phyloP scores from a whole-genome alignment of 352 stramenopile species.

The Phytopythium helicoides region DNA sequence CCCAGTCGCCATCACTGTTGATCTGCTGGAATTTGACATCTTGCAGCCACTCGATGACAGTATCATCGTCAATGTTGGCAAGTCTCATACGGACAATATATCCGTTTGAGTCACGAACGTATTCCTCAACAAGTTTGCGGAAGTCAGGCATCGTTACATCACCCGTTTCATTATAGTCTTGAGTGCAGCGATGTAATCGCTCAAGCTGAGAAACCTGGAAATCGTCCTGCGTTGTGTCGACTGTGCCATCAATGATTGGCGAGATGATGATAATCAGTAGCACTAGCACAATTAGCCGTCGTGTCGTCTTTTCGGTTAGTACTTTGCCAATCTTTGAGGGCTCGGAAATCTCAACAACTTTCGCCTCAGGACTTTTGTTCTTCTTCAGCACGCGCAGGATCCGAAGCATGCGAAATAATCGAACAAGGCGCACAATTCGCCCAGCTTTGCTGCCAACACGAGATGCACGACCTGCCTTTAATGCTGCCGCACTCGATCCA shows the following conservation, averaged over 20 bases:
- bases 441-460: constrained; percentile 85
- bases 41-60: constrained; percentile 52
- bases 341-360: constrained; percentile 74
- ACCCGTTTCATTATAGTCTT: constrained; percentile 76
- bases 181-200: constrained; percentile 74
- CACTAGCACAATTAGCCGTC: constrained; percentile 90
- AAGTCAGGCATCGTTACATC: constrained; percentile 47
- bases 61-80: constrained; percentile 35
- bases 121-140: constrained; percentile 59
- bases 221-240: constrained; percentile 69
- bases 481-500: constrained; percentile 43
- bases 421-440: constrained; percentile 90
- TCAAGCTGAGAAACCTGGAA: constrained; percentile 79
- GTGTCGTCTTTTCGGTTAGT: constrained; percentile 93
- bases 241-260: constrained; percentile 73
- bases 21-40: constrained; percentile 56
- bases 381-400: constrained; percentile 85
- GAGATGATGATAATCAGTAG: constrained; percentile 86
- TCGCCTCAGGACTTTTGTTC: constrained; percentile 55
- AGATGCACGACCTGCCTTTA: constrained; percentile 84
- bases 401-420: constrained; percentile 89
- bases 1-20: constrained; percentile 51
- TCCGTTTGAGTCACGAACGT: constrained; percentile 71
- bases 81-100: constrained; percentile 67
- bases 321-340: constrained; percentile 94